Conservation (phyloP, 2,329 filamentous ascomycete species). For the Graphilbum fragrans region DNA sequence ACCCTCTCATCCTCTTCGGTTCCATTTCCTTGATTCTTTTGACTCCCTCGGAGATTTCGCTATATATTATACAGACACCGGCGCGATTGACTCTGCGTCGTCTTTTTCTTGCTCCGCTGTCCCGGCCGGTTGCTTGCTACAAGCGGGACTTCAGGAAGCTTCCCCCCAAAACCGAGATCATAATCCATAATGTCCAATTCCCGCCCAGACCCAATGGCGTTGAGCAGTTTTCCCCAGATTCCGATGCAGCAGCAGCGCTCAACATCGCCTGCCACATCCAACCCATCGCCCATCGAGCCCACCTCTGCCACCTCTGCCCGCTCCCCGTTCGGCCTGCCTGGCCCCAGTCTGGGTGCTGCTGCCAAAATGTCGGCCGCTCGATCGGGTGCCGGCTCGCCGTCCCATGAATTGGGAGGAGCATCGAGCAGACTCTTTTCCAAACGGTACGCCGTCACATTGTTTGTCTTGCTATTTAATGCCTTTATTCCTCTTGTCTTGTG, state of each 20-base stretch:
- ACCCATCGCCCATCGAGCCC: slow-evolving; percentile 58
- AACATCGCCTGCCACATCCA: slow-evolving; percentile 66
- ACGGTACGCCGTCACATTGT: slow-evolving; percentile 49
- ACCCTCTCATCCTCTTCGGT: no score
- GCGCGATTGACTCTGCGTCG: no score
- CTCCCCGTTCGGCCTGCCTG: slow-evolving; percentile 59
- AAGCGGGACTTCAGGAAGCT: neutral
- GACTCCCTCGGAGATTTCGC: no score
- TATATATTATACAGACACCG: no score
- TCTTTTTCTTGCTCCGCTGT: no score
- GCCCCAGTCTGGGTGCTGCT: slow-evolving; percentile 46
- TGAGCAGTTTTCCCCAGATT: slow-evolving; percentile 61
- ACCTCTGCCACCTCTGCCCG: slow-evolving; percentile 50
- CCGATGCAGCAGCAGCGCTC: slow-evolving; percentile 53
- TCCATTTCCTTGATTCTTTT: no score
- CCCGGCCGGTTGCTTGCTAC: neutral
- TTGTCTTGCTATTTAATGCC: neutral
- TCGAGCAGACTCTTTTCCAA: slow-evolving; percentile 79
- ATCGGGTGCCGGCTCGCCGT: slow-evolving; percentile 90
- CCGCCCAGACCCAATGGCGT: slow-evolving; percentile 75
- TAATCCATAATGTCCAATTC: slow-evolving; percentile 92
- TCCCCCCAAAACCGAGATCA: slow-evolving; percentile 16
- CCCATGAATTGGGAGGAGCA: slow-evolving; percentile 66
- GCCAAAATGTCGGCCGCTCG: slow-evolving; percentile 52
- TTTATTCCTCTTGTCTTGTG: neutral